phyloP scores from a whole-genome alignment of 371 early-diverging fungal species.

The Apophysomyces ossiformis region DNA sequence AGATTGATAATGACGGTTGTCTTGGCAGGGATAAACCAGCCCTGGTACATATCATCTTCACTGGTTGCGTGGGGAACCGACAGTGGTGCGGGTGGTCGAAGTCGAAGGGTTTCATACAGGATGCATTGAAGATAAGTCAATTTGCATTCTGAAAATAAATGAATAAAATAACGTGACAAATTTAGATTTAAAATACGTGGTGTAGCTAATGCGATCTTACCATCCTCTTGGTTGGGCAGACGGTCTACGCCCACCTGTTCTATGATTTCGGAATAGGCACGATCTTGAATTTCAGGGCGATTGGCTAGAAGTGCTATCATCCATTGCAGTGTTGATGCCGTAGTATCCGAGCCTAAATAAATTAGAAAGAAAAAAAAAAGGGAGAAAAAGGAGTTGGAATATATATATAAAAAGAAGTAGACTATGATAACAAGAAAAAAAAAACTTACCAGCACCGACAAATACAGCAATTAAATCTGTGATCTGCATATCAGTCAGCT shows the following conservation, averaged over 20 bases:
- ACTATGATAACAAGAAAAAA: neutral
- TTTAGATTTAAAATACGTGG: neutral
- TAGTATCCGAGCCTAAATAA: conserved; percentile 49
- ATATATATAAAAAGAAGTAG: neutral
- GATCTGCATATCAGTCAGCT: conserved; percentile 42
- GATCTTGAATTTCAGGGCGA: conserved; percentile 47
- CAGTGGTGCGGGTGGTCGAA: conserved; percentile 48
- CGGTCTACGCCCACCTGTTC: conserved; percentile 31
- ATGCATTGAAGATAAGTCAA: conserved; percentile 52
- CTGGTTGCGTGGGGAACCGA: conserved; percentile 52
- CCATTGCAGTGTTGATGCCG: conserved; percentile 51
- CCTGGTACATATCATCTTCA: conserved; percentile 43
- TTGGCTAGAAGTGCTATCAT: conserved; percentile 45
- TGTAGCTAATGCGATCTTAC: conserved; percentile 19
- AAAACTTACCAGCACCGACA: conserved; percentile 45
- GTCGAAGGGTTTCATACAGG: conserved; percentile 47
- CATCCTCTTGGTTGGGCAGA: conserved; percentile 43
- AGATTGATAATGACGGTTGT: conserved; percentile 53
- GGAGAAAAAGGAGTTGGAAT: neutral
- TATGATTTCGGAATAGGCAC: conserved; percentile 44
- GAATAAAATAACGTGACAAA: conserved; percentile 9
- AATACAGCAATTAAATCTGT: conserved; percentile 39
- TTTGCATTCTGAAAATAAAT: conserved; percentile 22
- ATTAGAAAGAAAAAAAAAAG: neutral
- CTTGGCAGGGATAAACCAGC: conserved; percentile 52